Evolutionary conservation across 2,329 filamentous ascomycete genomes (phyloP).

Genomic region (Thielaviopsis populi): DNA sequence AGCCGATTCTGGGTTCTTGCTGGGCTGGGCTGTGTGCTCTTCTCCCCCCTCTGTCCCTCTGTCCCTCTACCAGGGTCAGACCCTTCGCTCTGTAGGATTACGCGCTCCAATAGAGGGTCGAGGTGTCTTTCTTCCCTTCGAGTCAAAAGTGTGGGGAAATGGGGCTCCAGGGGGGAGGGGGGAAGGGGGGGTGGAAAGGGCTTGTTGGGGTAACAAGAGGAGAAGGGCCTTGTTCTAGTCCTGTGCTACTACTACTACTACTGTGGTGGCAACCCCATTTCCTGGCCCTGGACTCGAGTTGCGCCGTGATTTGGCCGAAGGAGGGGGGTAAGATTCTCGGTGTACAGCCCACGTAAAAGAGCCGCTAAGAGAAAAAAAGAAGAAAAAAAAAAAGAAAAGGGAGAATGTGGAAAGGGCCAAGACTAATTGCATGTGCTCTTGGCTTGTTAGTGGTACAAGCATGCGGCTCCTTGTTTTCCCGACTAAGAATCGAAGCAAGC

Average conservation of each 20-base stretch:
- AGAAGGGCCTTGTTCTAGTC: background rate
- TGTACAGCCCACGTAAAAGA: background rate
- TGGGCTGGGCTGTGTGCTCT: no score
- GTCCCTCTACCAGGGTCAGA: no score
- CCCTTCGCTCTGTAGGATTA: background rate
- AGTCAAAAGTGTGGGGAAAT: conserved; percentile 2
- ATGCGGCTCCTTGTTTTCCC: background rate
- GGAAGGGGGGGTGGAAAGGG: no score
- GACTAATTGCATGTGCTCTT: background rate
- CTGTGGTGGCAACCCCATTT: background rate
- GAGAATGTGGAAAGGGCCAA: background rate
- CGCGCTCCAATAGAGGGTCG: background rate
- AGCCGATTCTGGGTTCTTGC: no score
- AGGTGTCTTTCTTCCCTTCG: background rate
- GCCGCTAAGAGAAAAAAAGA: background rate
- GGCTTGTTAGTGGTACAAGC: background rate
- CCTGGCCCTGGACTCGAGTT: background rate
- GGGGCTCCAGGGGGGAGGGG: background rate
- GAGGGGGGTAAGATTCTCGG: conserved; percentile 4
- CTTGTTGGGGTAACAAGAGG: conserved; percentile 3
- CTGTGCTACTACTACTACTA: background rate
- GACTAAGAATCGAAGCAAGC: background rate
- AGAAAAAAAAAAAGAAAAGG: background rate
- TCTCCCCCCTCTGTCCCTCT: no score
- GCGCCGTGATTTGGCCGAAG: conserved; percentile 5